These are phyloP conservation scores for Laburnicola sp. DNA, from an alignment of 2,329 filamentous ascomycete genomes.

Conservation along the genomic window DNA sequence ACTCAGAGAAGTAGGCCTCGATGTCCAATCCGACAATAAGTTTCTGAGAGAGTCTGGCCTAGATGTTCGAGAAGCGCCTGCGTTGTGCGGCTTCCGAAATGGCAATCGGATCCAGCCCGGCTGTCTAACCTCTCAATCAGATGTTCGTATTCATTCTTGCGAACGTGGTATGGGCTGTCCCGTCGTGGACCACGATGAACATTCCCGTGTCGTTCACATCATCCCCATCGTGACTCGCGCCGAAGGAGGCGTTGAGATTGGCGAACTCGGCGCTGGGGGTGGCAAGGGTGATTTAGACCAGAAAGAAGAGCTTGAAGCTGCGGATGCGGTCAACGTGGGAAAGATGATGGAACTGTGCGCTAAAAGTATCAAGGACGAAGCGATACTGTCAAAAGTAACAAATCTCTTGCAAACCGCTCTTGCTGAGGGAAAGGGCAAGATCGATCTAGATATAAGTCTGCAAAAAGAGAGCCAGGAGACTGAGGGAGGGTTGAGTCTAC, in stretches of 20 bases:
- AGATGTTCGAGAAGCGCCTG: constrained; percentile 61
- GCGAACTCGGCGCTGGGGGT: constrained; percentile 76
- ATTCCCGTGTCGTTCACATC: constrained; percentile 68
- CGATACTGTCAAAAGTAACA: constrained; percentile 41
- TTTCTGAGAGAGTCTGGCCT: constrained; percentile 37
- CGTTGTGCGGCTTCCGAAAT: constrained; percentile 71
- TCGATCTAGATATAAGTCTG: constrained; percentile 34
- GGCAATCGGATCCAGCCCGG: constrained; percentile 72
- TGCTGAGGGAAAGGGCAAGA: constrained; percentile 19
- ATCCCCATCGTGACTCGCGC: constrained; percentile 73
- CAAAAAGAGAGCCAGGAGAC: constrained; percentile 25
- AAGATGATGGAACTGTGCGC: constrained; percentile 59
- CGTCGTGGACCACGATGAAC: constrained; percentile 51
- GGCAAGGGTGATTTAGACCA: constrained; percentile 75
- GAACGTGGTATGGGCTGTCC: constrained; percentile 70
- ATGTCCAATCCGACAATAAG: constrained; percentile 38
- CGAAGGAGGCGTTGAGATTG: constrained; percentile 62
- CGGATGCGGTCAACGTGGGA: constrained; percentile 52
- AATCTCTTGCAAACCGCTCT: constrained; percentile 37
- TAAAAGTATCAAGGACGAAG: constrained; percentile 41
- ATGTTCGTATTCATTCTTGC: constrained; percentile 79
- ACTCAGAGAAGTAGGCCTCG: constrained; percentile 39
- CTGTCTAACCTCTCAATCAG: constrained; percentile 67
- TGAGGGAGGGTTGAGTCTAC: constrained; percentile 32
- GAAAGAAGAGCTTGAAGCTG: constrained; percentile 65